Evolutionary conservation across 805 yeast genomes (phyloP), one percentile per base, ranked within the genome.

Genomic region (Danielia reshetovae): DNA sequence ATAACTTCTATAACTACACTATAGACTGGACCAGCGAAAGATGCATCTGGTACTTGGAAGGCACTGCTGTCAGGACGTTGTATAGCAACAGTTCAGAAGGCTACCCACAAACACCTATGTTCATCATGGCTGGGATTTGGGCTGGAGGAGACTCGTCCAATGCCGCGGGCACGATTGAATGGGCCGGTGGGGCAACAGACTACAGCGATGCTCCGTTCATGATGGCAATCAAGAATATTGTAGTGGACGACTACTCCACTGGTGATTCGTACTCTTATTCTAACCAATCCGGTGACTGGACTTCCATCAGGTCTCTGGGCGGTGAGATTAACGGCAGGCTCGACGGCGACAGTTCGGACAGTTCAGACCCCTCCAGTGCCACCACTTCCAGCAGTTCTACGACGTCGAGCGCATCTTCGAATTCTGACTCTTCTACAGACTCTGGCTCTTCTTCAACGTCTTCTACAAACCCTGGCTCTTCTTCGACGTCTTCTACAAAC

Each of bases 101-200:
- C 4, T 89, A 75, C 59, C 97, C 97, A 27, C 95, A 88, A 62
- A 66, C 87, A 11, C 97, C 97, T 30, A 85, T 88, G 89, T 31
- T 29, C 35, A 27, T 42, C 23, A 32, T 23, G 35, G 41, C 70
- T 18, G 75, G 75, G 5, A 36, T 65, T 11, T 70, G 77, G 77
- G 71, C 75, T 9, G 77, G 73, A 13, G 76, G 76, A 21, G 70
- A 67, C 35, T 51, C 74, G 18, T 51, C 42, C 27, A 51, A 51
- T 28, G 39, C 39, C 16, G 38, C 42, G 3, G 54, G 52, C 7
- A 51, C 56, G 21, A 51, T 51, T 13, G 55, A 50, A 31, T 51
- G 56, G 56, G 56, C 56, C n/a, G 56, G 56, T 8, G 56, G 56
- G 7, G 24, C 18, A 16, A 48, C 54, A 4, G 55, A 51, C 43